These are phyloP conservation scores for Penicillium psychrosexuale DNA, from an alignment of 2,329 filamentous ascomycete genomes.

Conservation along the genomic window DNA sequence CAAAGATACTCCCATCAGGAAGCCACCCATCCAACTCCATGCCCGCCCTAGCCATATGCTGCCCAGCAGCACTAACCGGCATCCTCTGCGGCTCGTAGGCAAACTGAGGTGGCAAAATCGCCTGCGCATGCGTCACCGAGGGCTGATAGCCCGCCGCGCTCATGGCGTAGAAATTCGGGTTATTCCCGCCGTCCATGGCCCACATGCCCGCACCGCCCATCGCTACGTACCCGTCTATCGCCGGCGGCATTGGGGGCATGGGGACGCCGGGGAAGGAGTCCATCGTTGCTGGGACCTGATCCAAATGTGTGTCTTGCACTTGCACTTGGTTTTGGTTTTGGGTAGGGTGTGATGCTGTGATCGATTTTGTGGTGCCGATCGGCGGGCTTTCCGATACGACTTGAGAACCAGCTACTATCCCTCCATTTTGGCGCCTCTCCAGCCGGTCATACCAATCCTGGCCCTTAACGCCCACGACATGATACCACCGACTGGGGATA, in stretches of 20 bases:
- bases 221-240: slow-evolving; percentile 23
- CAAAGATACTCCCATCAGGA: slow-evolving; percentile 30
- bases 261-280: slow-evolving; percentile 18
- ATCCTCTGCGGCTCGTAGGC: slow-evolving; percentile 23
- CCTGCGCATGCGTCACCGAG: slow-evolving; percentile 15
- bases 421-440: slow-evolving; percentile 22
- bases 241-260: slow-evolving; percentile 15
- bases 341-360: neutral
- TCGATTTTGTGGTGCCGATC: slow-evolving; percentile 11
- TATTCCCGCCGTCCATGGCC: slow-evolving; percentile 19
- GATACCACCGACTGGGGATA: slow-evolving; percentile 35
- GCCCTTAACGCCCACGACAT: slow-evolving; percentile 31
- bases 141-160: slow-evolving; percentile 18
- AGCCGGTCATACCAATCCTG: slow-evolving; percentile 35
- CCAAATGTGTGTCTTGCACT: neutral
- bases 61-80: slow-evolving; percentile 11
- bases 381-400: slow-evolving; percentile 15
- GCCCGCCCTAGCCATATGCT: slow-evolving; percentile 17
- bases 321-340: neutral
- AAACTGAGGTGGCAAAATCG: slow-evolving; percentile 23
- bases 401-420: slow-evolving; percentile 1
- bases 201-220: slow-evolving; percentile 23
- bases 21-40: slow-evolving; percentile 35
- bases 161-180: slow-evolving; percentile 12
- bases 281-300: slow-evolving; percentile 4